Conservation (phyloP, 129 eudicot genomes). For the Flaveria trinervia region DNA sequence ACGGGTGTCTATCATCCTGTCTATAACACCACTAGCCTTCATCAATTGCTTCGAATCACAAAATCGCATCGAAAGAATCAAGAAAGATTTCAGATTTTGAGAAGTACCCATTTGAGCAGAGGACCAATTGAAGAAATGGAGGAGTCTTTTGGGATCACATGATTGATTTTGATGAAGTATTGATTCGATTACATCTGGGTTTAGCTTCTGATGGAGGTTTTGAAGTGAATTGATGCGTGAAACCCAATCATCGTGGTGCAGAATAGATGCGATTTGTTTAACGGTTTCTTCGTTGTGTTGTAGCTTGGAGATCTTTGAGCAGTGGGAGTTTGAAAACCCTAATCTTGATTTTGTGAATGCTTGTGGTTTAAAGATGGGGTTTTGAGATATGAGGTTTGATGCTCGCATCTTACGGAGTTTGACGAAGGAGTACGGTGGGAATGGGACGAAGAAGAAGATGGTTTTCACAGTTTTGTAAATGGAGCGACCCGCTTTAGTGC, state of each 20-base stretch:
- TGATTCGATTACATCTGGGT: conserved; percentile 54
- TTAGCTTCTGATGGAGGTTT: conserved; percentile 38
- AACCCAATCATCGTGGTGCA: conserved; percentile 48
- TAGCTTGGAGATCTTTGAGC: conserved; percentile 18
- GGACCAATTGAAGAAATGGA: conserved; percentile 68
- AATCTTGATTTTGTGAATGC: conserved; percentile 2
- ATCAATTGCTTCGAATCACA: conserved; percentile 25
- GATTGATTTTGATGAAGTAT: conserved; percentile 48
- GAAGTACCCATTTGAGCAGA: conserved; percentile 47
- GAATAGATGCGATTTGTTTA: conserved; percentile 46
- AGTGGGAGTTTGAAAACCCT: conserved; percentile 16
- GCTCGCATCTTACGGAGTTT: conserved; percentile 8
- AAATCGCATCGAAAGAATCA: conserved; percentile 25
- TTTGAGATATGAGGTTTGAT: conserved; percentile 24
- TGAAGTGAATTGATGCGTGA: conserved; percentile 46
- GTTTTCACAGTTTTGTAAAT: background rate
- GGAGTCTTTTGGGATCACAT: conserved; percentile 47
- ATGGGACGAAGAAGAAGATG: background rate
- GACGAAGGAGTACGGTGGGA: background rate
- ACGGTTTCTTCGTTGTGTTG: conserved; percentile 30
- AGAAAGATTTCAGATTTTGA: conserved; percentile 43
- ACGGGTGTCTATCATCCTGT: conserved; percentile 27
- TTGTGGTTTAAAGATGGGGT: background rate
- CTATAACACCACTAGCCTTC: conserved; percentile 28
- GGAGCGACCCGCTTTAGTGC: background rate